Conservation (phyloP, 805 yeast species). For the Hanseniaspora thailandica region DNA sequence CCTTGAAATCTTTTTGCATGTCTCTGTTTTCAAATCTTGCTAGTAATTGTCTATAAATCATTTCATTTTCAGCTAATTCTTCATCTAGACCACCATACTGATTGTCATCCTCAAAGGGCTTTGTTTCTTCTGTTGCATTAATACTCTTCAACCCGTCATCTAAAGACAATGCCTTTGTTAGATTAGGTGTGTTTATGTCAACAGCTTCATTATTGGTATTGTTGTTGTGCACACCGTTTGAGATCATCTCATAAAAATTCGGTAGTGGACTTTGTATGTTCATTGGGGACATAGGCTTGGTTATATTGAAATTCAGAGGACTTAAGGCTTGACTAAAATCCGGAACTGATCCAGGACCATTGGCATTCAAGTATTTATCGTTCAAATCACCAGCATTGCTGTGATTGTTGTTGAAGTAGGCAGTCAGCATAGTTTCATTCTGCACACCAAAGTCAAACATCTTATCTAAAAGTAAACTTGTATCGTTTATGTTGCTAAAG, state of each 20-base stretch:
- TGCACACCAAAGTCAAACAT: constrained; percentile 15
- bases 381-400: not conserved
- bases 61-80: constrained; percentile 5
- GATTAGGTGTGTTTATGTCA: not conserved
- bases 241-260: not conserved
- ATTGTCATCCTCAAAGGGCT: not conserved
- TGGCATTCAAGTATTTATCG: not conserved
- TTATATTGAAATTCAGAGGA: not conserved
- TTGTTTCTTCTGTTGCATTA: not conserved
- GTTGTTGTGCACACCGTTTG: constrained; percentile 3
- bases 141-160: not conserved
- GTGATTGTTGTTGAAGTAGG: constrained; percentile 9
- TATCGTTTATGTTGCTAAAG: constrained; percentile 12
- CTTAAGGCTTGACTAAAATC: not conserved
- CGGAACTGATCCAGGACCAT: not conserved
- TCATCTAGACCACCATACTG: constrained; percentile 12
- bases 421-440: constrained; percentile 9
- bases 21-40: constrained; percentile 15
- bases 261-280: not conserved
- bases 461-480: constrained; percentile 12
- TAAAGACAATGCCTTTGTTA: not conserved
- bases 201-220: not conserved
- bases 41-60: constrained; percentile 2
- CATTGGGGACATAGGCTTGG: not conserved
- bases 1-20: constrained; percentile 13